Evolutionary conservation across 2,329 filamentous ascomycete species (phyloP), one percentile per base, ranked within the genome.

Genomic region (Penicillium nordicum): DNA sequence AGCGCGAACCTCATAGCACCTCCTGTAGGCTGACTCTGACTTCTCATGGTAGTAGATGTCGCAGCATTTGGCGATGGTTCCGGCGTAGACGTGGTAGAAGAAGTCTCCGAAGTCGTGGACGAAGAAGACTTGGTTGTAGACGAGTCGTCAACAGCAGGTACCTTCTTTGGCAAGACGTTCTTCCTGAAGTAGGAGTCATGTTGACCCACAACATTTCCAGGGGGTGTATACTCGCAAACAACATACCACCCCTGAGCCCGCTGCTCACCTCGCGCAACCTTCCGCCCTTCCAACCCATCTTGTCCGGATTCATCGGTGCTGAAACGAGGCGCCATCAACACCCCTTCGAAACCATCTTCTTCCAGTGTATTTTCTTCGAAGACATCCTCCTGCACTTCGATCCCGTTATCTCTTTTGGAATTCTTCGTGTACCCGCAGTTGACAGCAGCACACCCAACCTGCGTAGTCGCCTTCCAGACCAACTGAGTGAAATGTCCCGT

Each of bases 401-500:
- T 8, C 14, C 12, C 43, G 11, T 8, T 2, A 25, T 53, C 50
- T 12, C 50, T 16, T 48, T 52, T 57, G 4, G 14, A 60, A 61
- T 74, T 25, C 25, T 49, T 50, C 7, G 55, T 57, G 50, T 72
- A 74, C 45, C 74, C 69, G 55, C 79, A 82, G 59, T 76, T 64
- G 16, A 72, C 67, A 40, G 72, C 71, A 27, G 71, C 82, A 61
- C 82, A 90, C 0, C 86, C 85, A 0, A 88, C 80, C 34, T 78
- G 75, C 7, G 75, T 84, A 1, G 85, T 88, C 25, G 76, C 71
- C 70, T 81, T 84, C 88, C 88, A 90, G 6, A 90, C 87, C 7
- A 90, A 71, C 76, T 90, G 87, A 1, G 87, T 88, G 64, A 90
- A 90, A 69, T 90, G 87, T 0, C 87, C 88, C 18, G 87, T 88